Evolutionary conservation across 2,329 filamentous ascomycete species (phyloP).

Genomic region (Ilyonectria robusta): DNA sequence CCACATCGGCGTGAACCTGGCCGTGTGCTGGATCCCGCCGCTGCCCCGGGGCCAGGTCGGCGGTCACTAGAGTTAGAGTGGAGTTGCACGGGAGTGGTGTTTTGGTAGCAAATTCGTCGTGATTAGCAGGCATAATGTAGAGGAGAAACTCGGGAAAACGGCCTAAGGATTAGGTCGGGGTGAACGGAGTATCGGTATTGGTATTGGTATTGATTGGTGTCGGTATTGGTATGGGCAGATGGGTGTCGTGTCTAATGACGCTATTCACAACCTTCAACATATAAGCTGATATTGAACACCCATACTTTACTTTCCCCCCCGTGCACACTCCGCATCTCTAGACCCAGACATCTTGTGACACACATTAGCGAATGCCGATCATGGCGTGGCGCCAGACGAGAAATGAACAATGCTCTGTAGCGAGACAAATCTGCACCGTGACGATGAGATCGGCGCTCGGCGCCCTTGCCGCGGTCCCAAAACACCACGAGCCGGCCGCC

Average conservation of each 20-base stretch:
- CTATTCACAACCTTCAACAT: background rate
- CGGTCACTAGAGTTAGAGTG: conserved; percentile 38
- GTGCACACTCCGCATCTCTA: background rate
- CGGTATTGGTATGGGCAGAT: background rate
- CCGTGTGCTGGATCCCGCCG: conserved; percentile 69
- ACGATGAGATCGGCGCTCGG: background rate
- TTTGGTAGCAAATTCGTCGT: conserved; percentile 9
- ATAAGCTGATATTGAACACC: background rate
- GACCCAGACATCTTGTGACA: background rate
- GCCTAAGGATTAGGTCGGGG: background rate
- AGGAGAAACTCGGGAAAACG: background rate
- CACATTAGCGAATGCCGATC: background rate
- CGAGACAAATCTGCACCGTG: background rate
- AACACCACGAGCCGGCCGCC: background rate
- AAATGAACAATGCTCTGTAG: conserved; percentile 1
- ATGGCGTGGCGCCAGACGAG: background rate
- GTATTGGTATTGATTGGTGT: background rate
- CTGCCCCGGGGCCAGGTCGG: conserved; percentile 64
- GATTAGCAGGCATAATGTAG: conserved; percentile 15
- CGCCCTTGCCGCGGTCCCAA: background rate
- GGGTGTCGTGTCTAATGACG: background rate
- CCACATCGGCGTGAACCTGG: conserved; percentile 77
- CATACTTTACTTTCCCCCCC: background rate
- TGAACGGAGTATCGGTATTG: background rate
- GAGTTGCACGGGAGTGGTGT: background rate